These are phyloP conservation scores for Paracamarosporium sp. DNA, from an alignment of 2,329 filamentous ascomycete species.

Conservation along the genomic window DNA sequence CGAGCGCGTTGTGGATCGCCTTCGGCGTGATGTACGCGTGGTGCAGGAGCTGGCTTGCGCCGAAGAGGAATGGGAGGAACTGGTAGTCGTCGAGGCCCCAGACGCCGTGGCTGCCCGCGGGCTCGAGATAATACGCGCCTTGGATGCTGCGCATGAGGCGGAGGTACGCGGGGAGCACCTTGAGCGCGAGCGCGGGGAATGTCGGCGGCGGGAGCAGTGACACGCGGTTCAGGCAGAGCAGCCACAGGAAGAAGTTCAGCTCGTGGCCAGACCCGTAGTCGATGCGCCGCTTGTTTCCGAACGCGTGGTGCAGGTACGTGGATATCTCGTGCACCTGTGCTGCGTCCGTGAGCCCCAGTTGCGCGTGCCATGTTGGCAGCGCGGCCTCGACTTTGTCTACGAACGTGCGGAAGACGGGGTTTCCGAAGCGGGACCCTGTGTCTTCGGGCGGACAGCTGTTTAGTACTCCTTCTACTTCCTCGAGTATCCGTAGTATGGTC, in stretches of 20 bases:
- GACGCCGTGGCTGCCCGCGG: slow-evolving; percentile 62
- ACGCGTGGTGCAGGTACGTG: slow-evolving; percentile 80
- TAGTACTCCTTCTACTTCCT: slow-evolving; percentile 72
- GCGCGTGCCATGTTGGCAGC: slow-evolving; percentile 67
- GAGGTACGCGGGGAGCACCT: slow-evolving; percentile 83
- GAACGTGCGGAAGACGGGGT: slow-evolving; percentile 86
- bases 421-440: slow-evolving; percentile 91
- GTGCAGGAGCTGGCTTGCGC: slow-evolving; percentile 63
- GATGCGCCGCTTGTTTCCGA: slow-evolving; percentile 81
- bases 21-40: slow-evolving; percentile 65
- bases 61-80: slow-evolving; percentile 60
- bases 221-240: slow-evolving; percentile 90
- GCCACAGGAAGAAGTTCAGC: slow-evolving; percentile 95
- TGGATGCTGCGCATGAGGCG: slow-evolving; percentile 86
- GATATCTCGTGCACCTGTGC: slow-evolving; percentile 73
- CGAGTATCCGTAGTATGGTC: slow-evolving; percentile 73
- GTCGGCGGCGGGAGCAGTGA: slow-evolving; percentile 67
- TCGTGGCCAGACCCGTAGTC: slow-evolving; percentile 98
- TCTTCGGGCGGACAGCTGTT: slow-evolving; percentile 79
- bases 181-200: slow-evolving; percentile 76
- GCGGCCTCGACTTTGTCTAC: slow-evolving; percentile 67
- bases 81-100: slow-evolving; percentile 63
- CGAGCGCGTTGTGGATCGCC: slow-evolving; percentile 82
- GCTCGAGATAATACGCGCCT: slow-evolving; percentile 93
- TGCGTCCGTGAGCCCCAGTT: slow-evolving; percentile 60